Evolutionary conservation across 2,329 filamentous ascomycete species (phyloP).

Genomic region (Fusarium irregulare): DNA sequence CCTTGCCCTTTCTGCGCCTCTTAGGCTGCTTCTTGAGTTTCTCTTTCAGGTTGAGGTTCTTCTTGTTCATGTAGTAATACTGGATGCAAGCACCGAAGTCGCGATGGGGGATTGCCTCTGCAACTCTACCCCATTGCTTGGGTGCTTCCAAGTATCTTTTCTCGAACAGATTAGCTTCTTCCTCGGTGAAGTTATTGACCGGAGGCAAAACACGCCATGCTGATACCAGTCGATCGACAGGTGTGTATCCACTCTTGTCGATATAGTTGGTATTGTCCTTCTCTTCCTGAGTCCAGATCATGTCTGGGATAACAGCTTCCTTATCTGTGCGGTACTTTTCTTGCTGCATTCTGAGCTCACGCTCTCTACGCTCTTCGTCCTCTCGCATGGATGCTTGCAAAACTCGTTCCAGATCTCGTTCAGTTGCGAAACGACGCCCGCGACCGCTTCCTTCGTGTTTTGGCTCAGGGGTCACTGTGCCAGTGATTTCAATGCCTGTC

Average conservation of each 20-base stretch:
- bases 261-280: slow-evolving; percentile 68
- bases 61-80: slow-evolving; percentile 86
- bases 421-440: slow-evolving; percentile 72
- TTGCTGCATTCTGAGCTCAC: slow-evolving; percentile 71
- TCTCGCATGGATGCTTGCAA: slow-evolving; percentile 77
- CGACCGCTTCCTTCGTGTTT: slow-evolving; percentile 67
- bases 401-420: slow-evolving; percentile 78
- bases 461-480: slow-evolving; percentile 61
- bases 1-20: slow-evolving; percentile 67
- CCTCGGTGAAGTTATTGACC: slow-evolving; percentile 77
- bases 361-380: slow-evolving; percentile 76
- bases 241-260: slow-evolving; percentile 73
- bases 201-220: slow-evolving; percentile 79
- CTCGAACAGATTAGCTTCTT: slow-evolving; percentile 78
- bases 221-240: slow-evolving; percentile 73
- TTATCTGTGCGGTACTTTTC: slow-evolving; percentile 80
- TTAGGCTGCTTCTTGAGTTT: slow-evolving; percentile 75
- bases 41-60: slow-evolving; percentile 79
- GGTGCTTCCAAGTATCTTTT: slow-evolving; percentile 79
- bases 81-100: slow-evolving; percentile 85
- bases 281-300: slow-evolving; percentile 72
- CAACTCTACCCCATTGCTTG: slow-evolving; percentile 86
- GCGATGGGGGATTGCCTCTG: slow-evolving; percentile 72
- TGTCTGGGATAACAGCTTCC: slow-evolving; percentile 78
- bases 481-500: slow-evolving; percentile 49